Conservation (phyloP, 2,329 filamentous ascomycete species). For the Aspergillus sp. region DNA sequence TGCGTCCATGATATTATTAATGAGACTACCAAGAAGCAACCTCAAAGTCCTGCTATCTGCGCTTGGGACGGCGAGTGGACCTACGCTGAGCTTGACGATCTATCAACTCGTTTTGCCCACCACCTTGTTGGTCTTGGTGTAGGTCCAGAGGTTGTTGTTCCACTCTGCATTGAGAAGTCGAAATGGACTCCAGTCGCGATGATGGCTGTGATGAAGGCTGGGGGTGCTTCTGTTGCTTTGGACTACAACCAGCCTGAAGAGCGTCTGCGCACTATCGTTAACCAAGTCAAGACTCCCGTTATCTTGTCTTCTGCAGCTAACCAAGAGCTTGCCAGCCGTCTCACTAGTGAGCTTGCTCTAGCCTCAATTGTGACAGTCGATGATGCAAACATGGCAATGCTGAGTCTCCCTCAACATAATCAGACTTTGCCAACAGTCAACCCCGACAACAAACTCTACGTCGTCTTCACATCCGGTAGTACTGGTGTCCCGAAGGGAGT, state of each 20-base stretch:
- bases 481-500: no score
- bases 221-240: constrained; percentile 13
- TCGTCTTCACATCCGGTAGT: no score
- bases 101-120: constrained; percentile 19
- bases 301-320: no score
- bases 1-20: constrained; percentile 1
- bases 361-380: no score
- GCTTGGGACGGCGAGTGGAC: constrained; percentile 18
- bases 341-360: no score
- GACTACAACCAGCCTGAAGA: constrained; percentile 15
- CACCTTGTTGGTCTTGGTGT: constrained; percentile 13
- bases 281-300: no score
- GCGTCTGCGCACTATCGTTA: constrained; percentile 7
- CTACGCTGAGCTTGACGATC: constrained; percentile 20
- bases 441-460: no score
- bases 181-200: constrained; percentile 14
- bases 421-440: no score
- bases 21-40: constrained; percentile 1
- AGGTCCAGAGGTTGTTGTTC: constrained; percentile 20
- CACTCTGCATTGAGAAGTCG: constrained; percentile 21
- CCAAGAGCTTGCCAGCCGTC: no score
- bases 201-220: constrained; percentile 16
- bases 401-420: no score
- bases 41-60: constrained; percentile 9
- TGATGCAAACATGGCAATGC: no score